Conservation (phyloP, 2,329 filamentous ascomycete species). For the Phialocephala subalpina region DNA sequence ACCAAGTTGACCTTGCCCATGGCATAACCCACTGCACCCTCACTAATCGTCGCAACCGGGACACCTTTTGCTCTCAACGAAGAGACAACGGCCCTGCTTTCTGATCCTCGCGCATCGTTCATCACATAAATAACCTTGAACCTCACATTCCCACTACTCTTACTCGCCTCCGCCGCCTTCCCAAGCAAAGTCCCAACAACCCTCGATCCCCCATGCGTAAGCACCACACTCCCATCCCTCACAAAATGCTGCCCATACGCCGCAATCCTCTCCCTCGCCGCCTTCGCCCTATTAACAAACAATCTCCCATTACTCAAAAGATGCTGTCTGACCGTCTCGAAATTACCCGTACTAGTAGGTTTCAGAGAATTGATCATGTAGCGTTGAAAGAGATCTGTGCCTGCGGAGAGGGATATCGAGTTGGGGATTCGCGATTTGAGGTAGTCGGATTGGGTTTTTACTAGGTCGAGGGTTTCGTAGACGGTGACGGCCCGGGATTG, state of each 20-base stretch:
- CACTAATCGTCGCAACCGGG: constrained; percentile 82
- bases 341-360: constrained; percentile 65
- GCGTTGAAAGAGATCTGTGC: constrained; percentile 94
- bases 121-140: constrained; percentile 88
- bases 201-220: constrained; percentile 89
- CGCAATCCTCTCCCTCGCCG: constrained; percentile 84
- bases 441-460: constrained; percentile 78
- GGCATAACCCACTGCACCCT: constrained; percentile 80
- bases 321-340: constrained; percentile 84
- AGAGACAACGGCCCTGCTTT: constrained; percentile 75
- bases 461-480: constrained; percentile 89
- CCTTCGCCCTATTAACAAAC: constrained; percentile 88
- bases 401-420: constrained; percentile 89
- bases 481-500: constrained; percentile 84
- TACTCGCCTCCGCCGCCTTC: constrained; percentile 72
- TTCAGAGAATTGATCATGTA: constrained; percentile 81
- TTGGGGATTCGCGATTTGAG: constrained; percentile 85
- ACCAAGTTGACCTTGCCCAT: constrained; percentile 76
- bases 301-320: constrained; percentile 85
- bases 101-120: constrained; percentile 60
- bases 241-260: constrained; percentile 81
- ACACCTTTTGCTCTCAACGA: constrained; percentile 77
- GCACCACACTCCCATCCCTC: constrained; percentile 78
- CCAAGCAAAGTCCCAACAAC: constrained; percentile 82
- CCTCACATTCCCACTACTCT: constrained; percentile 61